phyloP scores from a whole-genome alignment of 163 green algal genomes.

The Prototheca wickerhamii region DNA sequence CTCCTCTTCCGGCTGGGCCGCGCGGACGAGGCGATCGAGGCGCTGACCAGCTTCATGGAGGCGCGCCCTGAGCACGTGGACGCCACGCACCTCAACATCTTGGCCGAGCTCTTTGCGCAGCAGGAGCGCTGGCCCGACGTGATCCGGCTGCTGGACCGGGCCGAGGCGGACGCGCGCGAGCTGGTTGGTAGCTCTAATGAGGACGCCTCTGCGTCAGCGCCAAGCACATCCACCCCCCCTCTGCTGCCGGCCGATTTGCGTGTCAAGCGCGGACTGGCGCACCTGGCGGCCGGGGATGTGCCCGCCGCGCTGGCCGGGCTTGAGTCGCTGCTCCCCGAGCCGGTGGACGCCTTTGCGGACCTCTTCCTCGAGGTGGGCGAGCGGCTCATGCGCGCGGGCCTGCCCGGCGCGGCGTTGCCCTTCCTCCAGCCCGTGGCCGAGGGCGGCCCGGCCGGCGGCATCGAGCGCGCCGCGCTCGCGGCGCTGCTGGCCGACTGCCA shows the following conservation, averaged over 20 bases:
- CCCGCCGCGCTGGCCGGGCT: conserved; percentile 41
- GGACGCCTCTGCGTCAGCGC: not conserved
- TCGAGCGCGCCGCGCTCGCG: conserved; percentile 1
- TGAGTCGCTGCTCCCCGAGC: conserved; percentile 18
- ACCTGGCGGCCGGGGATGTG: not conserved
- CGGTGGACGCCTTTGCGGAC: conserved; percentile 36
- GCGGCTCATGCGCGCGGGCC: conserved; percentile 20
- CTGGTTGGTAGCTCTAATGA: not conserved
- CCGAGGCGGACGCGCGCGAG: not conserved
- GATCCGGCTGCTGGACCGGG: conserved; percentile 7
- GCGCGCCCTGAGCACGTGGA: conserved; percentile 35
- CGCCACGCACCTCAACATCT: conserved; percentile 78
- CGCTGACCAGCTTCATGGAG: conserved; percentile 36
- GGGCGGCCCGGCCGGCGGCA: not conserved
- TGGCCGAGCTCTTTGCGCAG: conserved; percentile 73
- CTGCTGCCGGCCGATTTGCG: conserved; percentile 21
- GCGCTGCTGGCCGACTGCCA: conserved; percentile 39
- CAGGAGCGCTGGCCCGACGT: conserved; percentile 20
- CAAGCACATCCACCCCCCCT: no score
- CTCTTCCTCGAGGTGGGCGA: conserved; percentile 43
- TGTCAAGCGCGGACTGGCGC: conserved; percentile 7
- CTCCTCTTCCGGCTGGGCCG: no score
- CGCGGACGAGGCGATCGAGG: no score
- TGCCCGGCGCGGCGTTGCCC: conserved; percentile 27
- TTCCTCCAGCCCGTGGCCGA: conserved; percentile 15